These are phyloP conservation scores for Pleurotus salmoneostramineus DNA, from an alignment of 768 basidiomycete genomes.

Conservation along the genomic window DNA sequence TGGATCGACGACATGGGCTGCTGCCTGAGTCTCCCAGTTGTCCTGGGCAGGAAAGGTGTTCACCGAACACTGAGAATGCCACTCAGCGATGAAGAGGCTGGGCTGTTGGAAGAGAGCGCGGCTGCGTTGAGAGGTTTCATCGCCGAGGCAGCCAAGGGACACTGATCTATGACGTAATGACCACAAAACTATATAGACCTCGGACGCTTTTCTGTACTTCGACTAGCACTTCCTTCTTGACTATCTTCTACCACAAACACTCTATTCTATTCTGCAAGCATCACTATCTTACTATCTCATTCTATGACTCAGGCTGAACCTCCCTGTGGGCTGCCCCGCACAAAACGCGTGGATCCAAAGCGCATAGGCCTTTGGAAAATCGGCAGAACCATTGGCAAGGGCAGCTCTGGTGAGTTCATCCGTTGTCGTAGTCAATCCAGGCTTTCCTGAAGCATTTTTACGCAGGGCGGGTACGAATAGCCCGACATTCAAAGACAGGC, in stretches of 20 bases:
- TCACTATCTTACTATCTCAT: conserved; percentile 5
- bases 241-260: background rate
- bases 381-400: conserved; percentile 79
- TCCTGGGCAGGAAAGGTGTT: conserved; percentile 11
- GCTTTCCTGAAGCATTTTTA: background rate
- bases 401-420: conserved; percentile 59
- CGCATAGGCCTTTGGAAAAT: conserved; percentile 82
- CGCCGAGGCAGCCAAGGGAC: conserved; percentile 1
- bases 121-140: conserved; percentile 7
- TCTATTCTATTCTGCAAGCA: background rate
- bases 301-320: conserved; percentile 23
- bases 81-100: conserved; percentile 6
- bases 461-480: conserved; percentile 85
- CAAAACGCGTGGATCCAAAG: conserved; percentile 45
- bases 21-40: conserved; percentile 11
- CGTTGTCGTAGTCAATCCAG: background rate
- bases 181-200: too few relatives aligned
- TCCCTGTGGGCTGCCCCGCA: conserved; percentile 19
- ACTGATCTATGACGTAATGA: background rate
- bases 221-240: background rate
- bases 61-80: conserved; percentile 9
- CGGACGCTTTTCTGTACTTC: too few relatives aligned
- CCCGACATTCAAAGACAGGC: conserved; percentile 82
- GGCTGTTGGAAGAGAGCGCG: conserved; percentile 10
- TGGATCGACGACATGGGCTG: conserved; percentile 10